Evolutionary conservation across 31 red algal species (phyloP).

Genomic region (Porphyra umbilicalis): DNA sequence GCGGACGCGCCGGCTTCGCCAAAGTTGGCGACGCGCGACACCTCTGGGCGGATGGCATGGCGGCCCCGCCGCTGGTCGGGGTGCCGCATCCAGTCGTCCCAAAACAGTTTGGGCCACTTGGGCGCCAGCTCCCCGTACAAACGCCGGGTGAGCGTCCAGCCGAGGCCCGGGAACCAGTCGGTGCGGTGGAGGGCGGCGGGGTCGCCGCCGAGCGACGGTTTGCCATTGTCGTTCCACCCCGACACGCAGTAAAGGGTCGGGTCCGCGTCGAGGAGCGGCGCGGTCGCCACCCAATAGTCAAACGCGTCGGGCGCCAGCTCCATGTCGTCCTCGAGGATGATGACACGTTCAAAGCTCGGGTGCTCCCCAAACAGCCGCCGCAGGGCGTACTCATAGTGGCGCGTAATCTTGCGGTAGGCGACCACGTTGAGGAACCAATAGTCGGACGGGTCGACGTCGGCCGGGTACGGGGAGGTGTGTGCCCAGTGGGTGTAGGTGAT

Average conservation of each 20-base stretch:
- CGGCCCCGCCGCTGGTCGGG: slow-evolving; percentile 14
- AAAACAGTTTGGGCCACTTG: slow-evolving; percentile 26
- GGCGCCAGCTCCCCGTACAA: slow-evolving; percentile 16
- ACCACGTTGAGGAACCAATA: slow-evolving; percentile 19
- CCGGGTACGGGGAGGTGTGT: not conserved
- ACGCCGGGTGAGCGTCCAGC: slow-evolving; percentile 30
- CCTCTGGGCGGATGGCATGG: slow-evolving; percentile 45
- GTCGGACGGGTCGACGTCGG: not conserved
- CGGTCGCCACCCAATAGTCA: not conserved
- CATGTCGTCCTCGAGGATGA: slow-evolving; percentile 9
- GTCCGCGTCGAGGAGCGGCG: slow-evolving; percentile 5
- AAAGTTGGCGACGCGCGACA: slow-evolving; percentile 43
- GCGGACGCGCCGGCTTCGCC: slow-evolving; percentile 31
- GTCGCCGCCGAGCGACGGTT: not conserved
- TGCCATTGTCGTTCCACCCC: slow-evolving; percentile 8
- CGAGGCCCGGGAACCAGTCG: slow-evolving; percentile 29
- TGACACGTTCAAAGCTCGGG: slow-evolving; percentile 12
- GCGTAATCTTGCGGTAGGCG: slow-evolving; percentile 42
- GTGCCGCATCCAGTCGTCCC: slow-evolving; percentile 55
- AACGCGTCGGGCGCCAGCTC: not conserved
- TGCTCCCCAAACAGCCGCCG: slow-evolving; percentile 20
- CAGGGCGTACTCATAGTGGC: slow-evolving; percentile 54
- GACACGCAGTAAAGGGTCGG: slow-evolving; percentile 5
- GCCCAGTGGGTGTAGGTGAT: slow-evolving; percentile 1
- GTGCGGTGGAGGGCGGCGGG: slow-evolving; percentile 27